phyloP scores from a whole-genome alignment of 176 grass and related monocot species.

The Thalia dealbata region DNA sequence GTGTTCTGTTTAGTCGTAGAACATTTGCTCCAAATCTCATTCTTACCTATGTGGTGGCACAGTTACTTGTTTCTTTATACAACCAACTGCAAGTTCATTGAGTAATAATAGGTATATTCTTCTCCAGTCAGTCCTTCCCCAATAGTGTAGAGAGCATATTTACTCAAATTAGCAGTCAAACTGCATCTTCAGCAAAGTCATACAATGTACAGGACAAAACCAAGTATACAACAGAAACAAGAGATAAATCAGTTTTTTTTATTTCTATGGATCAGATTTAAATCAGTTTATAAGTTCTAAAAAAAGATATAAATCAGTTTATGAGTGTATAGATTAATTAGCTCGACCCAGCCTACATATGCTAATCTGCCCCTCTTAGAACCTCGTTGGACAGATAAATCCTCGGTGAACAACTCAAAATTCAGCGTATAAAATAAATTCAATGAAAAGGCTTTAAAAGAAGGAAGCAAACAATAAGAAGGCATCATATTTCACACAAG shows the following conservation, averaged over 20 bases:
- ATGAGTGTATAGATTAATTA: not conserved
- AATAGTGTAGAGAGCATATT: no score
- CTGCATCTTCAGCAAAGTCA: not conserved
- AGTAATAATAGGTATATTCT: no score
- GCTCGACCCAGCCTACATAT: not conserved
- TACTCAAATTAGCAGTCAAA: not conserved
- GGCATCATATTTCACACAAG: not conserved
- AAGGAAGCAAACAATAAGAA: not conserved
- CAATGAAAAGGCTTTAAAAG: not conserved
- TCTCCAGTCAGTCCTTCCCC: no score
- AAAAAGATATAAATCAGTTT: no score
- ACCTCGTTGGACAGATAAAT: not conserved
- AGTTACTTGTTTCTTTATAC: no score
- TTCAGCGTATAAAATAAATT: not conserved
- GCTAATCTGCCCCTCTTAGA: not conserved
- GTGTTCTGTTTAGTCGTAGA: no score
- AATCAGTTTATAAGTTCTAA: no score
- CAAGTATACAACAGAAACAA: not conserved
- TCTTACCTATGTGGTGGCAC: no score
- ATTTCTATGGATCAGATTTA: no score
- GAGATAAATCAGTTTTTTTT: no score
- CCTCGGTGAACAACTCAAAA: not conserved
- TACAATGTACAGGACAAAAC: not conserved
- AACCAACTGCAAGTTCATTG: no score
- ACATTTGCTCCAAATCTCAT: no score